Base-by-base conservation (phyloP, 441 rosid genomes). In the Biscutella laevigata region DNA sequence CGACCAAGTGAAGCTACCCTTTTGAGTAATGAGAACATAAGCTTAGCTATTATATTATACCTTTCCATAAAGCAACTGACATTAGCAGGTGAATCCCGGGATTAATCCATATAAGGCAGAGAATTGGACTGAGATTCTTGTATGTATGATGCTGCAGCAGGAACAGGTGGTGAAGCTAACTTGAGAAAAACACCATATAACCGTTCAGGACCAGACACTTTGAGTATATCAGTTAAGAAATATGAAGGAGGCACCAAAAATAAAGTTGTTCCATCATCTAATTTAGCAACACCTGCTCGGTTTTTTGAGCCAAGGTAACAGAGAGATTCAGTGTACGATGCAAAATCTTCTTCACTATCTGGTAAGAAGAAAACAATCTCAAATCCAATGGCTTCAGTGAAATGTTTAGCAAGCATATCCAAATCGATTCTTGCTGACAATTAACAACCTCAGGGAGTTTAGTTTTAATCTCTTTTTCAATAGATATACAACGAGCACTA, bases 381-480 rank as follows among this genome's bases (percentile, higher is more conserved):
- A 66, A 86, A 94, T 52, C 95, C 94, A 64, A 77, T 69, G 50
- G 96, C 88, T 63, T 84, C 95, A 7, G 78, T 68, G 71, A 77
- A 81, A 67, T 86, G 99, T 64, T 81, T 84, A 10, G 94, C 68
- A 1, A 94, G 96, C 88, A 84, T 78, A 71, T 94, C 91, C 72
- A 94, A 64, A 54, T 95, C 95, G 17, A 97, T 94, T 73, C 97
- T 84, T 64, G 99, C 99, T 12, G 99, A 89, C 99, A 94, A 62
- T 94, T 89, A 40, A 94, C 78, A 45, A 84, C 88, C 64, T 74
- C 82, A 45, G 97, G 99, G 51, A 86, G 75, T 48, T 82, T 86
- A 29, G 68, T 67, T 20, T 68, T 78, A 19, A 74, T 71, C 41
- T 80, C 82, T 45, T 77, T 78, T 54, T 83, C 90, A 12, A 78